Conservation (phyloP, 202 grass and related monocot species). For the Cymbopogon flexuosus region DNA sequence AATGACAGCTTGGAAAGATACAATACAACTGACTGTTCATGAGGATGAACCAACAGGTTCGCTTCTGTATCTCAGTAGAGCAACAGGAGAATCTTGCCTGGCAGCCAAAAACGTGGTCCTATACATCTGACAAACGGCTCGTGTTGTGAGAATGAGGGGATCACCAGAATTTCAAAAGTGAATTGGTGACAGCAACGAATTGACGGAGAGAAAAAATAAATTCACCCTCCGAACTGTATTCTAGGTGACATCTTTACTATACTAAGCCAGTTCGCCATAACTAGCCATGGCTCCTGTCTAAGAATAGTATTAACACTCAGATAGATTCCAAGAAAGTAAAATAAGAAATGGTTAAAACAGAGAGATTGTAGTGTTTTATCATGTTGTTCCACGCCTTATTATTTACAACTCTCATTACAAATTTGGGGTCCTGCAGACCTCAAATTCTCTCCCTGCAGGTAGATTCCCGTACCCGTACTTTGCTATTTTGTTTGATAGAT, state of each 20-base stretch:
- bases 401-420: background rate
- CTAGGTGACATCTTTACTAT: background rate
- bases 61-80: constrained; percentile 38
- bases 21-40: constrained; percentile 38
- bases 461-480: constrained; percentile 40
- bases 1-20: constrained; percentile 39
- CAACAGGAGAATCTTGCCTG: constrained; percentile 51
- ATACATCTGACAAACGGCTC: constrained; percentile 20
- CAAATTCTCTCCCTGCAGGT: constrained; percentile 17
- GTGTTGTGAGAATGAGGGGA: constrained; percentile 19
- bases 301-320: background rate
- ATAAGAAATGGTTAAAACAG: constrained; percentile 2
- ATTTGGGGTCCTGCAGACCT: background rate
- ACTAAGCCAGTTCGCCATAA: background rate
- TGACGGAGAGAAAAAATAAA: background rate
- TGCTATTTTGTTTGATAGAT: constrained; percentile 37
- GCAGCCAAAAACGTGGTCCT: constrained; percentile 36
- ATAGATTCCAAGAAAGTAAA: background rate
- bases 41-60: constrained; percentile 36
- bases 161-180: constrained; percentile 21
- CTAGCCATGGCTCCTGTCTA: background rate
- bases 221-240: background rate
- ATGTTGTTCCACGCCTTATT: background rate
- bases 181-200: background rate
- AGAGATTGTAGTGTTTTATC: background rate